phyloP scores from a whole-genome alignment of 768 basidiomycete genomes.

The Pleurotus tuoliensis region DNA sequence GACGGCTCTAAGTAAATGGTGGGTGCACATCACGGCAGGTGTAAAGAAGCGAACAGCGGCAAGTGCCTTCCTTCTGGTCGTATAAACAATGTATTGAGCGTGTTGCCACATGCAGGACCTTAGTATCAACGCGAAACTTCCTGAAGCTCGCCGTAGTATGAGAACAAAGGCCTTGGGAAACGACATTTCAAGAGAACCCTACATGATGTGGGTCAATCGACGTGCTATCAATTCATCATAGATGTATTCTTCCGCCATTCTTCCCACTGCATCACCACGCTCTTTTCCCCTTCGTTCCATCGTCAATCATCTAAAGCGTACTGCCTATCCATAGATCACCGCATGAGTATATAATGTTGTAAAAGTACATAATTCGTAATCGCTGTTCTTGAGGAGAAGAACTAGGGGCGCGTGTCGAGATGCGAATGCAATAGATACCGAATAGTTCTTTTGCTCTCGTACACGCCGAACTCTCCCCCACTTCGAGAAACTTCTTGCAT shows the following conservation, averaged over 20 bases:
- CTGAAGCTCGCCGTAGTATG: slow-evolving; percentile 78
- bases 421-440: slow-evolving; percentile 2
- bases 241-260: slow-evolving; percentile 1
- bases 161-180: slow-evolving; percentile 58
- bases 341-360: slow-evolving; percentile 7
- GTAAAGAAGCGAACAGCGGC: slow-evolving; percentile 74
- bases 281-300: background rate
- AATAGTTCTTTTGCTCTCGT: background rate
- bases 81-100: slow-evolving; percentile 6
- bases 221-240: slow-evolving; percentile 51
- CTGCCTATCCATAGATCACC: background rate
- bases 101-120: slow-evolving; percentile 49
- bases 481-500: slow-evolving; percentile 5
- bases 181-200: slow-evolving; percentile 73
- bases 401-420: slow-evolving; percentile 5
- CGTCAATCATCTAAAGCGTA: background rate
- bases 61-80: slow-evolving; percentile 20
- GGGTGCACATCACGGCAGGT: slow-evolving; percentile 77
- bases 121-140: slow-evolving; percentile 61
- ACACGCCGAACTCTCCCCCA: background rate
- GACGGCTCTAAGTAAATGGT: slow-evolving; percentile 76
- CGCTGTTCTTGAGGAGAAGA: background rate
- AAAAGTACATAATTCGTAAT: slow-evolving; percentile 7
- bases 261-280: slow-evolving; percentile 7
- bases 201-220: slow-evolving; percentile 87